These are phyloP conservation scores for Microdochium trichocladiopsis DNA, from an alignment of 2,329 filamentous ascomycete genomes.

Conservation along the genomic window DNA sequence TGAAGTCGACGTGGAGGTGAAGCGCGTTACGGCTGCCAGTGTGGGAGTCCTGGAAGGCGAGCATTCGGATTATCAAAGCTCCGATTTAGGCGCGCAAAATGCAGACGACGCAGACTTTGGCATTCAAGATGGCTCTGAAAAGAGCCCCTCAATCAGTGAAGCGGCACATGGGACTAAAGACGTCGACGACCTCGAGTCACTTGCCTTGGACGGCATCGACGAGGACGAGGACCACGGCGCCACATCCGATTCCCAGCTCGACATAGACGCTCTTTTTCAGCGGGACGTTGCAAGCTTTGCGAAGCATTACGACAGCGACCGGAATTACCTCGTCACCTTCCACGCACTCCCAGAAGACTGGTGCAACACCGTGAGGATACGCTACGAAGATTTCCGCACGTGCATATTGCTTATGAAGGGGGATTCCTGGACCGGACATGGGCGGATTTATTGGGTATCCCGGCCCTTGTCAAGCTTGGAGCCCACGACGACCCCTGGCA, in stretches of 20 bases:
- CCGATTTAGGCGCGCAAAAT: no score
- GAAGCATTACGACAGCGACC: background rate
- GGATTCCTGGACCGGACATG: background rate
- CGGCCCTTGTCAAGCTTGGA: background rate
- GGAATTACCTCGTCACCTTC: background rate
- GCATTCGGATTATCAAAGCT: no score
- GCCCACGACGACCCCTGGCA: background rate
- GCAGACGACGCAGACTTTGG: no score
- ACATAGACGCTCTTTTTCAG: background rate
- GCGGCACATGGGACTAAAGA: background rate
- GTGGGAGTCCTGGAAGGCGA: no score
- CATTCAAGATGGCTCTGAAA: no score
- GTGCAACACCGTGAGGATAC: background rate
- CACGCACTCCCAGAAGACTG: background rate
- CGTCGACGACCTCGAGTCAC: background rate
- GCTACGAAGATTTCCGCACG: background rate
- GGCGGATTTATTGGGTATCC: background rate
- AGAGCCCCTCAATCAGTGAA: no score
- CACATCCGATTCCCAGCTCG: background rate
- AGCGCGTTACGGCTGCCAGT: no score
- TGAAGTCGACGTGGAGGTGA: no score
- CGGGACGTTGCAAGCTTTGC: background rate
- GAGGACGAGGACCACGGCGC: background rate
- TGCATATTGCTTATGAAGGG: background rate
- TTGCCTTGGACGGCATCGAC: background rate